Evolutionary conservation across 805 yeast genomes (phyloP).

Genomic region (Zygoascus ofunaensis): DNA sequence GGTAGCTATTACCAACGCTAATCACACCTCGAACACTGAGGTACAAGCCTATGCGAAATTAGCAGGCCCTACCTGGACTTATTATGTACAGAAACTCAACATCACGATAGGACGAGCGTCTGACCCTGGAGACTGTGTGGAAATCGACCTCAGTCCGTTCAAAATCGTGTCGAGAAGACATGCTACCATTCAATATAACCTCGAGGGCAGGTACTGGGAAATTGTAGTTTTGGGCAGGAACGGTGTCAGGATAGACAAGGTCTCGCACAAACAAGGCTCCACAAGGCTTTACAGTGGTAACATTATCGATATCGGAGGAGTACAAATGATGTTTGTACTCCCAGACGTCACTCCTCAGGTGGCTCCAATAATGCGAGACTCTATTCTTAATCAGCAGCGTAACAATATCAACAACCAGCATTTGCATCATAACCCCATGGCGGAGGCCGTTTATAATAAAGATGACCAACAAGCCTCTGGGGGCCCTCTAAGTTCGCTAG

Average conservation of each 20-base stretch:
- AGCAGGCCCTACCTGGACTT: conserved; percentile 90
- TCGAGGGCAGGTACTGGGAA: conserved; percentile 75
- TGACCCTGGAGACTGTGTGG: conserved; percentile 34
- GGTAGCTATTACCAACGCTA: conserved; percentile 65
- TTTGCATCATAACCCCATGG: neutral
- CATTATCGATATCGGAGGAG: conserved; percentile 88
- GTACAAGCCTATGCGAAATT: conserved; percentile 98
- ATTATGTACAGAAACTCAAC: conserved; percentile 69
- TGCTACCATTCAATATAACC: conserved; percentile 73
- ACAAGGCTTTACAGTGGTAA: conserved; percentile 70
- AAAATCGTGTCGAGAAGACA: conserved; percentile 93
- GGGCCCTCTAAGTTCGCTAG: neutral
- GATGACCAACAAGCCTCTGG: neutral
- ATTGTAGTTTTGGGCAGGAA: conserved; percentile 76
- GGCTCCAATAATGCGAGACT: conserved; percentile 27
- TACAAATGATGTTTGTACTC: conserved; percentile 96
- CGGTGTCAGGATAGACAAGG: conserved; percentile 84
- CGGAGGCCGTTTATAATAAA: neutral
- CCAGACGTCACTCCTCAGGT: conserved; percentile 81
- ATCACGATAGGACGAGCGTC: conserved; percentile 86
- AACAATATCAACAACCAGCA: neutral
- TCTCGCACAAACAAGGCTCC: conserved; percentile 34
- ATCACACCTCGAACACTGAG: conserved; percentile 56
- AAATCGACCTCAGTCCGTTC: conserved; percentile 93
- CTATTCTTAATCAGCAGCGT: neutral